Evolutionary conservation across 148 eudicot species (phyloP).

Genomic region (Nepenthes gracilis): DNA sequence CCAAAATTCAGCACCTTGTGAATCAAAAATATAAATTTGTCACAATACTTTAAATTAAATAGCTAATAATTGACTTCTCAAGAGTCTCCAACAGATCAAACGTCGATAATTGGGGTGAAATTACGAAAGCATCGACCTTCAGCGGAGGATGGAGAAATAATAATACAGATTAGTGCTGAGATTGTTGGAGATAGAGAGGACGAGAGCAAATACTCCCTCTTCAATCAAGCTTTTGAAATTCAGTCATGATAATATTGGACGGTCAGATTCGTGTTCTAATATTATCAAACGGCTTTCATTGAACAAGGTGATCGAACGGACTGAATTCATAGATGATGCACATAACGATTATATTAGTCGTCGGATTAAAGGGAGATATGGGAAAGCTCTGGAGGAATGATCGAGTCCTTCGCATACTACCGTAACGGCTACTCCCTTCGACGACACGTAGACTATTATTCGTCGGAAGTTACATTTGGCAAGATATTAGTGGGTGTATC

Average conservation of each 20-base stretch:
- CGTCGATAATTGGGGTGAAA: background rate
- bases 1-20: background rate
- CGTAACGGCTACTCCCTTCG: too few relatives aligned
- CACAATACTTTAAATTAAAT: background rate
- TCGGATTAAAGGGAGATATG: constrained; percentile 1
- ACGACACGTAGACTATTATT: too few relatives aligned
- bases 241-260: constrained; percentile 1
- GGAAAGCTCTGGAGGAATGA: too few relatives aligned
- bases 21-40: background rate
- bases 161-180: background rate
- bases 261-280: background rate
- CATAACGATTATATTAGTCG: background rate
- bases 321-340: background rate
- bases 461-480: too few relatives aligned
- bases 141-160: background rate
- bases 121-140: background rate
- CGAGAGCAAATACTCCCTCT: background rate
- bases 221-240: constrained; percentile 1
- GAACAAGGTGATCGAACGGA: background rate
- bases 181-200: background rate
- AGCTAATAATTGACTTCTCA: background rate
- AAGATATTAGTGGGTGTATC: too few relatives aligned
- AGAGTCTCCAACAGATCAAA: background rate
- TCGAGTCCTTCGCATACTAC: too few relatives aligned
- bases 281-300: background rate